Conservation (phyloP, 2,329 filamentous ascomycete species). For the Calonectria henricotiae region DNA sequence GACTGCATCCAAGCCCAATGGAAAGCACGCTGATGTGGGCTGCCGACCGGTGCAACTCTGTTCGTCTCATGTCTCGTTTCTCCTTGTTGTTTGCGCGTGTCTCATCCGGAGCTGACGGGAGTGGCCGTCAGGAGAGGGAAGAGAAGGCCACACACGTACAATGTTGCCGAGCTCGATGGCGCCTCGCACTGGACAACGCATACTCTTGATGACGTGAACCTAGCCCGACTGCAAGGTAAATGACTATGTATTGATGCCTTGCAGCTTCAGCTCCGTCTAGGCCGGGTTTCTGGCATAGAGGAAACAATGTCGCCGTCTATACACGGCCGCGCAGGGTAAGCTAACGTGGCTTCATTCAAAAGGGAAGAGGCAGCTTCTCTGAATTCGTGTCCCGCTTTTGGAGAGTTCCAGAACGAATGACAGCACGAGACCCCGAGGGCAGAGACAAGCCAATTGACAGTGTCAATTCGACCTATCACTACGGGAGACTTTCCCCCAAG, state of each 20-base stretch:
- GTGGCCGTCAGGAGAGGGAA: slow-evolving; percentile 16
- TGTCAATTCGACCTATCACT: slow-evolving; percentile 22
- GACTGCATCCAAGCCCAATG: slow-evolving; percentile 34
- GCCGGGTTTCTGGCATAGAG: slow-evolving; percentile 13
- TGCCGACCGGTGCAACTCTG: slow-evolving; percentile 34
- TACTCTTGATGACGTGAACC: slow-evolving; percentile 37
- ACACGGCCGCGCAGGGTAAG: slow-evolving; percentile 14
- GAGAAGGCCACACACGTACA: slow-evolving; percentile 1
- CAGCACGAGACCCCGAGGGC: neutral
- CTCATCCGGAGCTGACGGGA: slow-evolving; percentile 22
- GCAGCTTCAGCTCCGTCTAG: slow-evolving; percentile 32
- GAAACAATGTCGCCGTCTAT: slow-evolving; percentile 14
- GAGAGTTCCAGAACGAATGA: slow-evolving; percentile 26
- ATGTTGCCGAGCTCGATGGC: slow-evolving; percentile 2
- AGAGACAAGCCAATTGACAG: slow-evolving; percentile 11
- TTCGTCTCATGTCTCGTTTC: slow-evolving; percentile 30
- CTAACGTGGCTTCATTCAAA: slow-evolving; percentile 28
- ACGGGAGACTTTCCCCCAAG: slow-evolving; percentile 19
- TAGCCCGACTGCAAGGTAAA: slow-evolving; percentile 30
- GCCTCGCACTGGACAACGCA: slow-evolving; percentile 36
- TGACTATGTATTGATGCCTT: slow-evolving; percentile 38
- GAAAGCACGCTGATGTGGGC: slow-evolving; percentile 26
- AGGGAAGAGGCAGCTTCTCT: neutral
- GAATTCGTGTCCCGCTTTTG: slow-evolving; percentile 7
- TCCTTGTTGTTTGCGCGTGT: slow-evolving; percentile 23